Evolutionary conservation across 257 asterid genomes (phyloP).

Genomic region (Linaria vulgaris): DNA sequence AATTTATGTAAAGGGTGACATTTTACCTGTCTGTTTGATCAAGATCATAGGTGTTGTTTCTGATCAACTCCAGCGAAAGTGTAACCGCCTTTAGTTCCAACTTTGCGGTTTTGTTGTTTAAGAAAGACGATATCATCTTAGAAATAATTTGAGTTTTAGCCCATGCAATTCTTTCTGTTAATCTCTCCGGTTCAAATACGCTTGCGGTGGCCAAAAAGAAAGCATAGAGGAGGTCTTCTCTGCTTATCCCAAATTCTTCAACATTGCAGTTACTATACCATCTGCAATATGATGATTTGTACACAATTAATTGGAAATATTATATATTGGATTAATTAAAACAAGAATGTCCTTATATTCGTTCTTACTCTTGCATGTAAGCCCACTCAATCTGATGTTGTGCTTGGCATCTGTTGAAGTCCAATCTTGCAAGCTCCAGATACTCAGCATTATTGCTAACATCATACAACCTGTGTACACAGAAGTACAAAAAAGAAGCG

Average conservation of each 20-base stretch:
- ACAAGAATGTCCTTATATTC: no score
- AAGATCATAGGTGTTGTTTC: neutral
- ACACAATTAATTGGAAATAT: no score
- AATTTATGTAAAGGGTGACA: no score
- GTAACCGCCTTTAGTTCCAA: neutral
- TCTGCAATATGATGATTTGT: no score
- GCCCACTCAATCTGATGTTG: conserved; percentile 47
- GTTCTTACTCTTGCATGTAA: conserved; percentile 32
- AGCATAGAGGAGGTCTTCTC: conserved; percentile 29
- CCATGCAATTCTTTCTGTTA: conserved; percentile 47
- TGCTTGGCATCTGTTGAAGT: no score
- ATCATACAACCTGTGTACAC: conserved; percentile 34
- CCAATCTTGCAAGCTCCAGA: conserved; percentile 41
- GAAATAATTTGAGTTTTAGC: conserved; percentile 35
- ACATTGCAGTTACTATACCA: conserved; percentile 35
- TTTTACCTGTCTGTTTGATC: no score
- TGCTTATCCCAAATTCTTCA: conserved; percentile 33
- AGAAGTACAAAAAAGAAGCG: no score
- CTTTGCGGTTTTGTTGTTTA: conserved; percentile 1
- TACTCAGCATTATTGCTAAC: conserved; percentile 31
- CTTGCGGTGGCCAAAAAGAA: no score
- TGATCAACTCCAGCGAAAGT: neutral
- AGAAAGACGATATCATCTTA: conserved; percentile 28
- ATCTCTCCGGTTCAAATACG: conserved; percentile 38
- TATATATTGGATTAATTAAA: no score